Evolutionary conservation across 225 moss, liverwort and hornwort genomes (phyloP).

Genomic region (Sphagnum tenellum): DNA sequence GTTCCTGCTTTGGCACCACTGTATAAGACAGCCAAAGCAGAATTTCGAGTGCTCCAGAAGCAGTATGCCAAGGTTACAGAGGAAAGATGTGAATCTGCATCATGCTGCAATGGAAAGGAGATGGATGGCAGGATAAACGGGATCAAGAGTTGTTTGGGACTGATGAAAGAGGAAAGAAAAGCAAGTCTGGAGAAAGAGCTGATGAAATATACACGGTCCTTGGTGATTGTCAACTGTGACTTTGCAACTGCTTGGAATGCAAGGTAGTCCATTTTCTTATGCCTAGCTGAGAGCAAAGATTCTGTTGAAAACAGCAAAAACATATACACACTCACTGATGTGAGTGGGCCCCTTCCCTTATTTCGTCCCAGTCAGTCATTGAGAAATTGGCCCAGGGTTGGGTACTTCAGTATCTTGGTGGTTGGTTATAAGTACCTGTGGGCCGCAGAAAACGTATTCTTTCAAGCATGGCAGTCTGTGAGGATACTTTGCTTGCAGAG

Average conservation of each 20-base stretch:
- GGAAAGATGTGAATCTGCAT: constrained; percentile 19
- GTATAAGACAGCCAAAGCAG: constrained; percentile 60
- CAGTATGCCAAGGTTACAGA: constrained; percentile 43
- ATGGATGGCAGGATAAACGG: too few species aligned
- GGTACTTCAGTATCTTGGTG: background rate
- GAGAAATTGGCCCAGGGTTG: constrained; percentile 1
- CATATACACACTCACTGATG: too few species aligned
- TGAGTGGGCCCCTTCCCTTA: too few species aligned
- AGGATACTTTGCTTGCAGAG: constrained; percentile 52
- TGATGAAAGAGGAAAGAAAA: constrained; percentile 12
- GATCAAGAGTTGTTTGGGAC: background rate
- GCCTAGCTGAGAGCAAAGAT: too few species aligned
- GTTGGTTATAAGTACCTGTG: background rate
- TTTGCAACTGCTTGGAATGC: constrained; percentile 89
- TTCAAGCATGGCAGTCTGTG: constrained; percentile 30
- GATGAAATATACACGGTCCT: constrained; percentile 73
- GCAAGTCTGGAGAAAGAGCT: constrained; percentile 47
- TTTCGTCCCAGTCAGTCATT: background rate
- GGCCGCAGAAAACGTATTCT: constrained; percentile 71
- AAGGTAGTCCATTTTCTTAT: too few species aligned
- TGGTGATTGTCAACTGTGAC: constrained; percentile 91
- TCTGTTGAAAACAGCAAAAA: too few species aligned
- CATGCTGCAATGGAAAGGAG: constrained; percentile 7
- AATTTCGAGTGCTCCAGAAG: constrained; percentile 41
- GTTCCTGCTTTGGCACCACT: constrained; percentile 64